Percentiles rank a stretch among this genome's conserved stretches.
Conservation (phyloP, 257 asterid species). For the Penstemon davidsonii region DNA sequence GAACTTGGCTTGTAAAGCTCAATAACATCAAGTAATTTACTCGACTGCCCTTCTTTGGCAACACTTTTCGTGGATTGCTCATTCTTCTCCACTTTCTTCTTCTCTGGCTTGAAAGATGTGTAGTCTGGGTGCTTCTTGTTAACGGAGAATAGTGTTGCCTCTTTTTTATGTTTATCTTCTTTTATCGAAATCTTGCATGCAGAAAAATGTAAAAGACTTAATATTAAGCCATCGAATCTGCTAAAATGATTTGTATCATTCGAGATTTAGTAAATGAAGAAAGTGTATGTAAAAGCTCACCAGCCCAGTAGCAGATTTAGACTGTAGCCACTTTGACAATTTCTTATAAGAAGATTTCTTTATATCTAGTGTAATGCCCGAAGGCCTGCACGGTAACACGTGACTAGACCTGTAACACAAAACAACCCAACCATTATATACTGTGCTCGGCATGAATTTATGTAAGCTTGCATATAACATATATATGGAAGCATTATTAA, state of each 20-base stretch:
- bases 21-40: constrained; percentile 55
- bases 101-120: constrained; percentile 80
- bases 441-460: background rate
- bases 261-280: constrained; percentile 14
- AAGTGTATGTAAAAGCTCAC: constrained; percentile 36
- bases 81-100: constrained; percentile 54
- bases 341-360: constrained; percentile 95
- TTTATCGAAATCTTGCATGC: constrained; percentile 73
- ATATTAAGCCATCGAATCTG: constrained; percentile 15
- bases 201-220: constrained; percentile 26
- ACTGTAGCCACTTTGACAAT: constrained; percentile 93
- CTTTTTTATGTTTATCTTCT: constrained; percentile 93
- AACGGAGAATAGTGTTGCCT: constrained; percentile 54
- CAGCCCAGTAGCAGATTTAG: constrained; percentile 69
- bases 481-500: constrained; percentile 1
- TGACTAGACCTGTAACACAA: constrained; percentile 74
- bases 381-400: constrained; percentile 87
- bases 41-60: constrained; percentile 45
- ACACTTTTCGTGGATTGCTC: constrained; percentile 49
- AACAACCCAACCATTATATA: background rate
- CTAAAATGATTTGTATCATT: constrained; percentile 7
- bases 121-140: constrained; percentile 81
- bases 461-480: constrained; percentile 1
- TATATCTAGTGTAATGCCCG: constrained; percentile 73
- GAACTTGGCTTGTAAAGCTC: constrained; percentile 85